Evolutionary conservation across 371 early-diverging fungal species (phyloP).

Genomic region (Zopfochytrium polystomum): DNA sequence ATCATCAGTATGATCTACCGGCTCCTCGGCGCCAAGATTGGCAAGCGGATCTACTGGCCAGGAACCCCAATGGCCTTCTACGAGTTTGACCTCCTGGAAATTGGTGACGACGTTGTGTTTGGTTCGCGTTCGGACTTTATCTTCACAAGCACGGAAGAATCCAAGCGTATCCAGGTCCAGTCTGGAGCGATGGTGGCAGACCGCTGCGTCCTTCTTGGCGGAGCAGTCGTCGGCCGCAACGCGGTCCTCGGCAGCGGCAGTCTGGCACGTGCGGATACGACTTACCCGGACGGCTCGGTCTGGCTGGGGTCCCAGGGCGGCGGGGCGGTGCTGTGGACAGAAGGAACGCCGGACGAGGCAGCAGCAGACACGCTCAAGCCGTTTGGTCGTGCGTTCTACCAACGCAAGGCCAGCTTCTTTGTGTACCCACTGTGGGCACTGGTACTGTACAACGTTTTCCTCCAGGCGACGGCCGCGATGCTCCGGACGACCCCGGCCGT

Average conservation of each 20-base stretch:
- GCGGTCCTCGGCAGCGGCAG: too few species aligned
- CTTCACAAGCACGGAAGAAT: constrained; percentile 21
- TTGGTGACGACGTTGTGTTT: constrained; percentile 39
- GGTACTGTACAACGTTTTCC: constrained; percentile 18
- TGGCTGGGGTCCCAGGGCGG: too few species aligned
- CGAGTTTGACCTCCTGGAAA: constrained; percentile 32
- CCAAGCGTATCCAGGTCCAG: constrained; percentile 19
- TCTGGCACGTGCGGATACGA: too few species aligned
- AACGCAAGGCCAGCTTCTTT: too few species aligned
- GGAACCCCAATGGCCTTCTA: too few species aligned
- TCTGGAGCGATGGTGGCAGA: constrained; percentile 39
- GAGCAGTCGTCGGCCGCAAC: too few species aligned
- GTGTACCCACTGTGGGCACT: constrained; percentile 11
- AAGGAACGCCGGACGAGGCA: constrained; percentile 13
- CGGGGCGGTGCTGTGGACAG: constrained; percentile 31
- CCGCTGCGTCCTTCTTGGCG: constrained; percentile 33
- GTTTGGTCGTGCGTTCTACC: too few species aligned
- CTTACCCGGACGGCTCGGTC: too few species aligned
- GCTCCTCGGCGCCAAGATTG: constrained; percentile 31
- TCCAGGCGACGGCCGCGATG: not conserved
- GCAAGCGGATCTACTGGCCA: too few species aligned
- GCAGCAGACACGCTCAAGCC: constrained; percentile 15
- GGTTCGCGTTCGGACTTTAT: constrained; percentile 29
- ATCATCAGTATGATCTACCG: constrained; percentile 29
- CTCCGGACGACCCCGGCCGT: constrained; percentile 8